A percentile compares a stretch with the other conserved stretches of the same genome.
Conservation (phyloP, 768 basidiomycete genomes). For the Russula earlei region DNA sequence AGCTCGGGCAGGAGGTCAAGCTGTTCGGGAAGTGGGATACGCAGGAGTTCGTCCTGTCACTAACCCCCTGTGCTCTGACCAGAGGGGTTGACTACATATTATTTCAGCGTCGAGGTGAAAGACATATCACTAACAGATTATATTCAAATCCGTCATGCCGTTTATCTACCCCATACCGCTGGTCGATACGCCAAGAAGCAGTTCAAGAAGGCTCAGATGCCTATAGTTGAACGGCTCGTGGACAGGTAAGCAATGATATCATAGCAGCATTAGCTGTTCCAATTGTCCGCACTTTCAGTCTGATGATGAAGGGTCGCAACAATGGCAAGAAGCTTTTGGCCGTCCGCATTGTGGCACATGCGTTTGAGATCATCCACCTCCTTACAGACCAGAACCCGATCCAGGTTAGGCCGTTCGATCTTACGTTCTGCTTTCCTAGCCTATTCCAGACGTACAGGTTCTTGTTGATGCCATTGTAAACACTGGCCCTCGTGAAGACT, state of each 20-base stretch:
- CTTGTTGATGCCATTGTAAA: slow-evolving; percentile 98
- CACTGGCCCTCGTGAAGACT: slow-evolving; percentile 99
- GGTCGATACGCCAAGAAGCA: slow-evolving; percentile 99
- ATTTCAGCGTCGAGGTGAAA: slow-evolving; percentile 86
- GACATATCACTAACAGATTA: slow-evolving; percentile 99
- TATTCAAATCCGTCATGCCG: slow-evolving; percentile 97
- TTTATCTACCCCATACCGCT: slow-evolving; percentile 97
- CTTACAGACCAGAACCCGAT: slow-evolving; percentile 99
- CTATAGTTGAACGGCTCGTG: slow-evolving; percentile 98
- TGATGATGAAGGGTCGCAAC: slow-evolving; percentile 99
- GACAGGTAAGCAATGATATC: slow-evolving; percentile 58
- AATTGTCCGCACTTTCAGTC: slow-evolving; percentile 34
- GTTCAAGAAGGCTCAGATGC: slow-evolving; percentile 99
- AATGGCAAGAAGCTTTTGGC: slow-evolving; percentile 99
- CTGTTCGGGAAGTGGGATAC: slow-evolving; percentile 99
- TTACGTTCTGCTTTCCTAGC: not conserved
- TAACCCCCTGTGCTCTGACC: not conserved
- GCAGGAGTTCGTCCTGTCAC: slow-evolving; percentile 64
- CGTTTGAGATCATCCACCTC: slow-evolving; percentile 99
- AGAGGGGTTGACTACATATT: not conserved
- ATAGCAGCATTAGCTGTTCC: not conserved
- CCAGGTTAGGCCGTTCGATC: slow-evolving; percentile 50
- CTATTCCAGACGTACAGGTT: slow-evolving; percentile 39
- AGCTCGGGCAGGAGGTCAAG: slow-evolving; percentile 79
- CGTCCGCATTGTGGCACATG: slow-evolving; percentile 98